These are phyloP conservation scores for Alternaria arborescens DNA, from an alignment of 2,329 filamentous ascomycete species.

Conservation along the genomic window DNA sequence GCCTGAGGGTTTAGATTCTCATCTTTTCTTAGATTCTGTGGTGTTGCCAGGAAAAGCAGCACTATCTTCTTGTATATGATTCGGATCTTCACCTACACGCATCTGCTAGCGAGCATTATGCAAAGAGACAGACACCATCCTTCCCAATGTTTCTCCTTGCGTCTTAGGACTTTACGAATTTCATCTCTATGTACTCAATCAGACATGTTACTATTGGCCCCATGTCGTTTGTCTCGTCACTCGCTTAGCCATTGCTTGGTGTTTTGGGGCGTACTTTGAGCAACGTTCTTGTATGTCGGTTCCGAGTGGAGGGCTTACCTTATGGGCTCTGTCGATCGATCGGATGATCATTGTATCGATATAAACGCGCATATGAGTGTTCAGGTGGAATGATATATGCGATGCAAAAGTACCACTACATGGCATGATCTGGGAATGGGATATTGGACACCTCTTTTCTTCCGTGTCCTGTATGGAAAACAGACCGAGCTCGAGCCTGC, in stretches of 20 bases:
- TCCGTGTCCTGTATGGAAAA: neutral
- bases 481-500: neutral
- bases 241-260: conserved; percentile 13
- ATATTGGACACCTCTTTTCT: neutral
- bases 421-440: conserved; percentile 3
- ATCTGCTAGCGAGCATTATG: conserved; percentile 29
- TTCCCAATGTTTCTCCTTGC: conserved; percentile 11
- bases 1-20: conserved; percentile 2
- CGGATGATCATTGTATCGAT: conserved; percentile 8
- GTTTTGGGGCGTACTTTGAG: conserved; percentile 6
- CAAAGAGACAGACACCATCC: conserved; percentile 25
- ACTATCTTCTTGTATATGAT: conserved; percentile 40
- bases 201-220: conserved; percentile 1
- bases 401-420: conserved; percentile 6
- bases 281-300: conserved; percentile 9
- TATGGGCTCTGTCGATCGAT: conserved; percentile 13
- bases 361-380: conserved; percentile 9
- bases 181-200: conserved; percentile 3
- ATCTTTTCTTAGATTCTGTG: conserved; percentile 13
- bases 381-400: conserved; percentile 7
- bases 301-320: neutral
- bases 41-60: conserved; percentile 26
- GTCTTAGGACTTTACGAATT: conserved; percentile 22
- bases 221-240: conserved; percentile 4
- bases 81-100: conserved; percentile 28